Evolutionary conservation across 805 yeast species (phyloP), one percentile per base, ranked within the genome.

Genomic region (Wickerhamomyces kurtzmanii): DNA sequence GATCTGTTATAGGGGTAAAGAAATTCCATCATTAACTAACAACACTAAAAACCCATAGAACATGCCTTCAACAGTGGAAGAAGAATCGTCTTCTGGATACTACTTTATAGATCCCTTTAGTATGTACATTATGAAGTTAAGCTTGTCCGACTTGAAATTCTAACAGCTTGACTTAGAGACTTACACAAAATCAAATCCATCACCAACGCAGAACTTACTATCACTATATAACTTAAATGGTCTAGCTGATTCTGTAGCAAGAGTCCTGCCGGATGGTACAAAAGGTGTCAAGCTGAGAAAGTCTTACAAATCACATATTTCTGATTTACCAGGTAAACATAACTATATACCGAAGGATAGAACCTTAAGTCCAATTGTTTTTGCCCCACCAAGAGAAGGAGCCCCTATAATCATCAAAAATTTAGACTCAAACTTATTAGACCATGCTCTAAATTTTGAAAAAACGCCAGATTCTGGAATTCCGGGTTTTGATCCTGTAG

Each of bases 221-320:
- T 57, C 70, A 15, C 51, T 80, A 11, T 91, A 85, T 42, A 76
- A 75, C 2, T 55, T 91, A 22, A 68, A 69, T 22, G 67, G 65
- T 2, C 57, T 87, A 10, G 82, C 95, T 1, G 63, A 70, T 30
- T 76, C 94, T 4, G 78, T 91, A 23, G 94, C 96, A 2, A 68
- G 98, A 45, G 68, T 78, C 8, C 86, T 83, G 43, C 77, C 85
- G 3, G 93, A 80, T 43, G 95, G 96, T 0, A 69, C 91, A 1
- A 86, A 83, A 41, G 96, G 95, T 30, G 86, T 86, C 21, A 91
- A 91, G 55, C 67, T 91, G 31, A 68, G 98, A 43, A 91, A 91
- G 55, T 85, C 96, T 0, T 91, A 91, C 57, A 91, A 91, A 52
- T 86, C 87, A 38, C 97, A 89, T 49, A 80, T 91, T 10, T 64